Evolutionary conservation across 2,329 filamentous ascomycete species (phyloP), one percentile per base, ranked within the genome.

Genomic region (Trichoderma arundinaceum): DNA sequence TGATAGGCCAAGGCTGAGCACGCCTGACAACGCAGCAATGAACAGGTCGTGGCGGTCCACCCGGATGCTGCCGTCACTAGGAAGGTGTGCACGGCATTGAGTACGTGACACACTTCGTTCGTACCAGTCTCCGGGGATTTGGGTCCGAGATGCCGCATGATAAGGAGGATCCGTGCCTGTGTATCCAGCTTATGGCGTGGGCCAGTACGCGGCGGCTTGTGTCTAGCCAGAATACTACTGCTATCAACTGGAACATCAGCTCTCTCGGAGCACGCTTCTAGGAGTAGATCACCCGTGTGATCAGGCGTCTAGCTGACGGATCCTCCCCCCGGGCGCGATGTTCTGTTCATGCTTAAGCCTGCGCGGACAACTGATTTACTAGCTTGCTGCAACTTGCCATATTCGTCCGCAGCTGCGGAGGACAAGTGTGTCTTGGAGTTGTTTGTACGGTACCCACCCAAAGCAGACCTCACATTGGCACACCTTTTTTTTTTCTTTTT

Each of bases 41-140:
- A 52, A 52, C 15, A 35, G 59, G 22, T 53, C 35, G 22, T 48
- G 41, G 43, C 32, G 56, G 41, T 22, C 59, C 59, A 39, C 43
- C 33, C 48, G 59, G 22, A 41, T 41, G 12, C 48, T 62, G 46
- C 59, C 59, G 48, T 53, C 48, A 22, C 60, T 39, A 54, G 41
- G 17, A 19, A 53, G 9, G 22, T n/a, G 15, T 22, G n/a, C 32
- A 19, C 59, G 54, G 28, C 44, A 54, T 17, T 19, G 41, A 15
- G 15, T 6, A 35, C 7, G 43, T 54, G 39, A 54, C 32, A 54
- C 32, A 33, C 6, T 39, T 53, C n/a, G 17, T 22, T 52, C 17
- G 49, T 54, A 12, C 60, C 60, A 54, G 39, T 17, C 60, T 44
- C 60, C 60, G 60, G 60, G 60, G 54, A 38, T 19, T n/a, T 28